Conservation (phyloP, 371 early-diverging fungal species). For the Lichtheimia ramosa region DNA sequence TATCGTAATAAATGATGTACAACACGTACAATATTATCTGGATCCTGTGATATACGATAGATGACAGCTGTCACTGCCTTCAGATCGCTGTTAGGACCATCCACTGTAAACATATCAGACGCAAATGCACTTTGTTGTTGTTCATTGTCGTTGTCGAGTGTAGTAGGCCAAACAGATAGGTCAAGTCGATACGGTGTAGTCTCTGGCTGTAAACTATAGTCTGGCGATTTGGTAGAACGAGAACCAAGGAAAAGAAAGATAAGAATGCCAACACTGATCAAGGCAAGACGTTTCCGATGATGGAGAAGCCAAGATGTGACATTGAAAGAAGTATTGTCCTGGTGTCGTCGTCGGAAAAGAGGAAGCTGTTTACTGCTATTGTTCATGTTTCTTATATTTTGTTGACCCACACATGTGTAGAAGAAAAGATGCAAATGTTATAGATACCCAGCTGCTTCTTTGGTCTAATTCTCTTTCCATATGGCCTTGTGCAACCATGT, state of each 20-base stretch:
- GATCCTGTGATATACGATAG: conserved; percentile 49
- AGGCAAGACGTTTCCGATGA: background rate
- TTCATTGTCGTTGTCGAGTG: conserved; percentile 2
- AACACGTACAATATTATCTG: conserved; percentile 33
- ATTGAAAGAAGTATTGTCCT: background rate
- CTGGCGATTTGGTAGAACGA: background rate
- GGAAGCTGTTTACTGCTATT: conserved; percentile 5
- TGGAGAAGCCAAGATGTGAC: background rate
- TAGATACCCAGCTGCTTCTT: no score
- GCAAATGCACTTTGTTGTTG: background rate
- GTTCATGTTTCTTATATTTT: no score
- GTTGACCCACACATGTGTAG: no score
- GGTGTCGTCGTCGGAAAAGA: conserved; percentile 3
- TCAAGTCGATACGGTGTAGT: conserved; percentile 10
- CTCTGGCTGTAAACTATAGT: no score
- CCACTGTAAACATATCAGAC: background rate
- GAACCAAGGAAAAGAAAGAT: background rate
- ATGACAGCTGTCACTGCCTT: conserved; percentile 60
- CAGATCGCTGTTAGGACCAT: conserved; percentile 21
- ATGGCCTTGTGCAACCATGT: no score
- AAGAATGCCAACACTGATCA: background rate
- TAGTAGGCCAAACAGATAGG: conserved; percentile 3
- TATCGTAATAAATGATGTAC: conserved; percentile 49
- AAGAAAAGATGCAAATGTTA: no score
- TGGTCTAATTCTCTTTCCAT: no score